phyloP scores from a whole-genome alignment of 495 filamentous ascomycete genomes.

The Xylaria acuta region DNA sequence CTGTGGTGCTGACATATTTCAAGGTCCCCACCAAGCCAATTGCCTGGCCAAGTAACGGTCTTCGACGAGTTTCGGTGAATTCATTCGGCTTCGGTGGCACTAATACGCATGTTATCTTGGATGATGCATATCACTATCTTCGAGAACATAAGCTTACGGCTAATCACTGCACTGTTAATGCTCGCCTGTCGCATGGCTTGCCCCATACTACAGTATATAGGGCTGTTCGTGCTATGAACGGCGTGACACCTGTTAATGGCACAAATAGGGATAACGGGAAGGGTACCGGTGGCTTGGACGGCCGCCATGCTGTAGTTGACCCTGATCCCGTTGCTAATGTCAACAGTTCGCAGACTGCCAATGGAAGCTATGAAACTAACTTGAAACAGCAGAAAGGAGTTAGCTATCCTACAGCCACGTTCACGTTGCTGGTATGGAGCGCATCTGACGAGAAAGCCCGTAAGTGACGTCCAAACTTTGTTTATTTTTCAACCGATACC shows the following conservation, averaged over 20 bases:
- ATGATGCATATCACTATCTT: conserved; percentile 44
- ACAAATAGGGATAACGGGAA: not conserved
- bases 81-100: conserved; percentile 66
- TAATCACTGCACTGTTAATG: conserved; percentile 32
- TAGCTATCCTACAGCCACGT: not conserved
- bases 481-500: not conserved
- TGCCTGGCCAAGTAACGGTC: conserved; percentile 38
- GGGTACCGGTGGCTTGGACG: not conserved
- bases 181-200: not conserved
- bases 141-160: conserved; percentile 28
- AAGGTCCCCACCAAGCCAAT: conserved; percentile 37
- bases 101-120: conserved; percentile 64
- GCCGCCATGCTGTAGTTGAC: not conserved
- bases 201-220: not conserved
- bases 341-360: not conserved
- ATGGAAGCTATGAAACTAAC: not conserved
- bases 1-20: not conserved
- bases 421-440: conserved; percentile 38
- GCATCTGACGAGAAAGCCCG: conserved; percentile 40
- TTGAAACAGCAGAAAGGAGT: too few relatives aligned
- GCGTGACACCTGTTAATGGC: not conserved
- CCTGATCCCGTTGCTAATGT: not conserved
- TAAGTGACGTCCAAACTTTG: not conserved
- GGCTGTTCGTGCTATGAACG: not conserved
- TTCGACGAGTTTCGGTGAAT: conserved; percentile 58